phyloP scores from a whole-genome alignment of 169 alveolate genomes.

The Eimeria mitis region DNA sequence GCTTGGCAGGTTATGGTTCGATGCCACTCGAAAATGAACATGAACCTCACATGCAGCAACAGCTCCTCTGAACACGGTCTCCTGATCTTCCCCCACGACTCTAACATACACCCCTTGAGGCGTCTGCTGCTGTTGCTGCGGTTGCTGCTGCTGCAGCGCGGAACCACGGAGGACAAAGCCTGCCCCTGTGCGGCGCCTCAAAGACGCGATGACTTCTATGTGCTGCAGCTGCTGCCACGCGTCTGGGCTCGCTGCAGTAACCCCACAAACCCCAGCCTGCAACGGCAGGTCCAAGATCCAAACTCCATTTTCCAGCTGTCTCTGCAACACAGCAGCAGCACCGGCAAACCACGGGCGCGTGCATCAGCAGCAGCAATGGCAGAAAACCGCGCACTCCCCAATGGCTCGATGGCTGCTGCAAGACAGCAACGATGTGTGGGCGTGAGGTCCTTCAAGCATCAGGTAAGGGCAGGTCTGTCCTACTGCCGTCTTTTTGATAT shows the following conservation, averaged over 20 bases:
- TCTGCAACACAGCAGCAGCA: conserved; percentile 43
- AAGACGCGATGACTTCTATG: conserved; percentile 32
- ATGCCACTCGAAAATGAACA: background rate
- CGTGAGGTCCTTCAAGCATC: background rate
- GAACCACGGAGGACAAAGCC: conserved; percentile 63
- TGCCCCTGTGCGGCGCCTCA: conserved; percentile 70
- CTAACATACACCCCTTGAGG: conserved; percentile 44
- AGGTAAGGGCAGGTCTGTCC: background rate
- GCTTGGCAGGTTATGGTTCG: background rate
- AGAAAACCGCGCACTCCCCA: background rate
- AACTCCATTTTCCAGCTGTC: conserved; percentile 58
- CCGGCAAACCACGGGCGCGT: background rate
- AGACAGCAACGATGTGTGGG: background rate
- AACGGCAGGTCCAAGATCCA: conserved; percentile 60
- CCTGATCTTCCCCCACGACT: conserved; percentile 74
- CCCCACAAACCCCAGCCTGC: conserved; percentile 70
- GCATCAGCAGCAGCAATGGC: background rate
- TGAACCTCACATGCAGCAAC: conserved; percentile 58
- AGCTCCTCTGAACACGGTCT: conserved; percentile 59
- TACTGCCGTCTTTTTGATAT: conserved; percentile 57
- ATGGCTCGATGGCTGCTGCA: conserved; percentile 1
- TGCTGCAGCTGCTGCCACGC: conserved; percentile 78
- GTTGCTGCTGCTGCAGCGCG: conserved; percentile 49
- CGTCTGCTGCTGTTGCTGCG: conserved; percentile 54
- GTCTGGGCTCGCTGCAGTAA: conserved; percentile 63